Base-by-base conservation (phyloP, 1,284 basidiomycete genomes). In the Cryptococcus depauperatus region DNA sequence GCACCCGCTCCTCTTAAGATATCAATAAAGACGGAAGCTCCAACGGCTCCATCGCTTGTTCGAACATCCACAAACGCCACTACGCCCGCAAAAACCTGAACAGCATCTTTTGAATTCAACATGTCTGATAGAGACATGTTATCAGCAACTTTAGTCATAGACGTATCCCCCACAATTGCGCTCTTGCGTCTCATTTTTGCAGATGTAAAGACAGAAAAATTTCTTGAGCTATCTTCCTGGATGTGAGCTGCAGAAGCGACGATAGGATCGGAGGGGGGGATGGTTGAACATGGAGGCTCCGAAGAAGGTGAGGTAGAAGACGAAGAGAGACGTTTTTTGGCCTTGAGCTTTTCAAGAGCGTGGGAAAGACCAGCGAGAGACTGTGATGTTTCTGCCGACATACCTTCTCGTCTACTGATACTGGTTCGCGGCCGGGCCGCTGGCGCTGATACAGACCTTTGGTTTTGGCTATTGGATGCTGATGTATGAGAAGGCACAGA, bases 31-130 rank as follows among this genome's bases (percentile, higher is more conserved):
- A 90, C 69, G n/a, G 76, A 76, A 0, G 84, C 81, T 0, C 85
- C 84, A 59, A 92, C 85, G 42, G 88, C 84, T 1, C 90, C 88
- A 51, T 88, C 83, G 28, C 84, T 83, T 3, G 85, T 90, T 54
- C 80, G 74, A 18, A 95, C 87, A 62, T 95, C 91, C 35, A 95
- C 88, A 58, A 86, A 93, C 5, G 91, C 83, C 1, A 79, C 78
- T 42, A 90, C 92, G 10, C 81, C 79, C 47, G 82, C 81, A 54
- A 93, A 51, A 40, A 58, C 62, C 3, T 54, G 55, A 13, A 35
- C 51, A 5, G 55, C 59, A 18, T 40, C 47, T 3, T 46, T 54
- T 4, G 58, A 59, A 16, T 42, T 49, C 42, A 66, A 42, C 28
- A 66, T 44, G 8, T 54, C 62, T 14, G 56, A 58, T 8, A 63